Percentiles rank a stretch among this genome's conserved stretches.
Conservation (phyloP, 2,329 filamentous ascomycete species). For the Ophiocordyceps sinensis region DNA sequence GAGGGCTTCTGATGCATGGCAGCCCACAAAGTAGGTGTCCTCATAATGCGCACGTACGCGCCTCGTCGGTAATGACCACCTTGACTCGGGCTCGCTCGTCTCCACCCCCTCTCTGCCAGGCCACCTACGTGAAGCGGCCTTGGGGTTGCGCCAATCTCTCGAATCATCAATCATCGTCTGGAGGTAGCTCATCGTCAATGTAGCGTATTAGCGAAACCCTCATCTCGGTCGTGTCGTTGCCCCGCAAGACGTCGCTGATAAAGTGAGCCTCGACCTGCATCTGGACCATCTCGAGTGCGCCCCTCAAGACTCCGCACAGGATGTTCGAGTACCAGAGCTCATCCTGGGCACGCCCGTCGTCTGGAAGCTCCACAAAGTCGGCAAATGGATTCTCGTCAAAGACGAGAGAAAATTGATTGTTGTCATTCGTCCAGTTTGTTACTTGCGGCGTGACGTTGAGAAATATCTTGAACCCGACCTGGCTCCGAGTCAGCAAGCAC, state of each 20-base stretch:
- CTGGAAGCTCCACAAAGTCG: slow-evolving; percentile 93
- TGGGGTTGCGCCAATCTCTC: not conserved
- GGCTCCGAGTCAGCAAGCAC: slow-evolving; percentile 7
- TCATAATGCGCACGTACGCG: too few species aligned
- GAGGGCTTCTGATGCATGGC: too few species aligned
- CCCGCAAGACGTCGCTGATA: slow-evolving; percentile 80
- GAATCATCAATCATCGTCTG: slow-evolving; percentile 67
- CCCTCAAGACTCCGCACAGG: slow-evolving; percentile 79
- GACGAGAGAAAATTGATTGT: slow-evolving; percentile 87
- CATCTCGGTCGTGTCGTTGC: slow-evolving; percentile 96
- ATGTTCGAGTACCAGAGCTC: slow-evolving; percentile 99
- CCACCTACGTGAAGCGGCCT: not conserved
- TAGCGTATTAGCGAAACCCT: slow-evolving; percentile 81
- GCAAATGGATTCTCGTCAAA: slow-evolving; percentile 96
- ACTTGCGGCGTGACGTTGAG: slow-evolving; percentile 89
- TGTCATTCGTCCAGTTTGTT: slow-evolving; percentile 91
- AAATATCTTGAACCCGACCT: slow-evolving; percentile 99
- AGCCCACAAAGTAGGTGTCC: too few species aligned
- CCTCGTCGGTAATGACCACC: too few species aligned
- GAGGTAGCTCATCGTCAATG: slow-evolving; percentile 94
- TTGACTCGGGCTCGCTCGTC: too few species aligned
- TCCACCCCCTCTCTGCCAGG: not conserved
- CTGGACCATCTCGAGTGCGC: slow-evolving; percentile 95
- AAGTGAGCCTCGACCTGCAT: slow-evolving; percentile 98
- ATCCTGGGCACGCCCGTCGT: slow-evolving; percentile 89